Conservation (phyloP, 2,329 filamentous ascomycete species). For the Colletotrichum filicis region DNA sequence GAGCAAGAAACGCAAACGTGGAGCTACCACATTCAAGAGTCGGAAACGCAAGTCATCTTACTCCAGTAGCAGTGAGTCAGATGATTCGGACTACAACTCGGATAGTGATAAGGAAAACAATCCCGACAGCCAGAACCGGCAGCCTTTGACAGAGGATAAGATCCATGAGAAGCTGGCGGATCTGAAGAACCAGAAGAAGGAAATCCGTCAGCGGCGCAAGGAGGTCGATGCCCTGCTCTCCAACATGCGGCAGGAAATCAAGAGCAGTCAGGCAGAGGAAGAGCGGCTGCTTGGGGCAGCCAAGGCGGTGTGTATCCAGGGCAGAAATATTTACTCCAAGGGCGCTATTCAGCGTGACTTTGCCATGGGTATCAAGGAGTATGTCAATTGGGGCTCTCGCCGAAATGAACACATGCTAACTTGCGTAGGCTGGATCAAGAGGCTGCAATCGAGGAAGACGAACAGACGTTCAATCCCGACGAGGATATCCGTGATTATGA, state of each 20-base stretch:
- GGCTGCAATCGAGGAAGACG: constrained; percentile 25
- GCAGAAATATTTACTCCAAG: constrained; percentile 65
- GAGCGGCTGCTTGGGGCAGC: constrained; percentile 25
- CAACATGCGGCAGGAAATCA: constrained; percentile 6
- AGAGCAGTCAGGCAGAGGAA: constrained; percentile 31
- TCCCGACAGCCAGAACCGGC: constrained; percentile 1
- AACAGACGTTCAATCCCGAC: constrained; percentile 23
- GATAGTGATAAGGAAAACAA: constrained; percentile 25
- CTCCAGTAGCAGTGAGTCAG: constrained; percentile 33
- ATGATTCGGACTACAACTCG: constrained; percentile 34
- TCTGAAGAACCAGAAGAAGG: constrained; percentile 35
- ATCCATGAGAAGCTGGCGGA: constrained; percentile 7
- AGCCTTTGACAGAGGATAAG: constrained; percentile 14
- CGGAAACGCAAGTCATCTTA: constrained; percentile 31
- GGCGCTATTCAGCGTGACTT: constrained; percentile 37
- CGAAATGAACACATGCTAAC: constrained; percentile 49
- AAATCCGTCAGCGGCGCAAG: constrained; percentile 35
- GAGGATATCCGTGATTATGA: constrained; percentile 67
- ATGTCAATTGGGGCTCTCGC: constrained; percentile 44
- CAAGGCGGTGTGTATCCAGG: constrained; percentile 57
- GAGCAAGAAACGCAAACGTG: constrained; percentile 39
- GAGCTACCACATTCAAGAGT: neutral
- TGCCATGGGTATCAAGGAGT: constrained; percentile 54
- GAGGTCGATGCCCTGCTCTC: constrained; percentile 27
- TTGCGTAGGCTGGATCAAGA: constrained; percentile 24